A percentile compares a stretch with the other conserved stretches of the same genome.
These are phyloP conservation scores for Candida maltosa DNA, from an alignment of 805 yeast genomes.

Conservation along the genomic window DNA sequence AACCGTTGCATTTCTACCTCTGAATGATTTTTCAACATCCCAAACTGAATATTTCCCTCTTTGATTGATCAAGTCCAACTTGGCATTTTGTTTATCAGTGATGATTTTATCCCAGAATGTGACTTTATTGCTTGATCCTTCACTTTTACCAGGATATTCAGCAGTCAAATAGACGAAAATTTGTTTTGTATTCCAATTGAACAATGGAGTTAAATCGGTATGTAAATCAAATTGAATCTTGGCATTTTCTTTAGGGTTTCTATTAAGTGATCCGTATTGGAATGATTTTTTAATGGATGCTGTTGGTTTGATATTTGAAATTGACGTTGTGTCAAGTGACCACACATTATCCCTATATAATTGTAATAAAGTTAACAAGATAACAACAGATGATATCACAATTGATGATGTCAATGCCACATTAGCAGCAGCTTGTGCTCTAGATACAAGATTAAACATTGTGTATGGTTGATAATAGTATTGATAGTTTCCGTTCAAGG, in stretches of 20 bases:
- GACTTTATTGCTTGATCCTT: constrained; percentile 55
- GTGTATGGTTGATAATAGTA: too few species aligned
- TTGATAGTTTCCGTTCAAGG: neutral
- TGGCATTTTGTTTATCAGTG: constrained; percentile 54
- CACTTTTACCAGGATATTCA: constrained; percentile 58
- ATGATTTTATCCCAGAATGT: constrained; percentile 92
- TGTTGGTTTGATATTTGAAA: constrained; percentile 31
- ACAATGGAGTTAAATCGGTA: constrained; percentile 70
- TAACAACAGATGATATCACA: constrained; percentile 45
- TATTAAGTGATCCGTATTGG: constrained; percentile 63
- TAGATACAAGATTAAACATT: constrained; percentile 29
- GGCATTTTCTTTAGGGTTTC: constrained; percentile 74
- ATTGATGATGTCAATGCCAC: constrained; percentile 44
- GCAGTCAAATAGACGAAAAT: constrained; percentile 90
- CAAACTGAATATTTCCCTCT: constrained; percentile 81
- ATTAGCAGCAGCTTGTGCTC: constrained; percentile 49
- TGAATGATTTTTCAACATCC: constrained; percentile 67
- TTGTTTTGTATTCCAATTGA: constrained; percentile 97
- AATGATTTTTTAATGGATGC: constrained; percentile 53
- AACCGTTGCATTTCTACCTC: constrained; percentile 63
- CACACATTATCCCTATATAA: constrained; percentile 45
- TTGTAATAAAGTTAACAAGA: constrained; percentile 48
- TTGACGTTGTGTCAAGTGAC: constrained; percentile 33
- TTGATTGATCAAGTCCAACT: constrained; percentile 45
- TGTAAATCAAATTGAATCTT: constrained; percentile 69